Evolutionary conservation across 495 filamentous ascomycete genomes (phyloP).

Genomic region (Xylaria scruposa): DNA sequence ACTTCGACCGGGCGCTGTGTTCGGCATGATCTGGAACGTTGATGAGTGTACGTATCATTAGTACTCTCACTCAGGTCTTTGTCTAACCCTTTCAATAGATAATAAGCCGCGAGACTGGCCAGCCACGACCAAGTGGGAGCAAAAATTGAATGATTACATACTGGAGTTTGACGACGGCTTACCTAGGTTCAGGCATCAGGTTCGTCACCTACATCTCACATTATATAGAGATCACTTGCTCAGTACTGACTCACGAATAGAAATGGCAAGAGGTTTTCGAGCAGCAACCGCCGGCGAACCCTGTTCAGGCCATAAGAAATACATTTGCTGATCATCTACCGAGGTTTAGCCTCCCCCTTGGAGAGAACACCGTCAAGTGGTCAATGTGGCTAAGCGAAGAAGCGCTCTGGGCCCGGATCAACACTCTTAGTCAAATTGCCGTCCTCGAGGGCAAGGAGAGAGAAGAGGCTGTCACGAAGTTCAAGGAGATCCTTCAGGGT

Average conservation of each 20-base stretch:
- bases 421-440: conserved; percentile 67
- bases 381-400: conserved; percentile 59
- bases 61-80: background rate
- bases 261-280: conserved; percentile 61
- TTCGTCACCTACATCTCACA: conserved; percentile 20
- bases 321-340: conserved; percentile 44
- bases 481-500: conserved; percentile 51
- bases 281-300: conserved; percentile 51
- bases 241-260: conserved; percentile 29
- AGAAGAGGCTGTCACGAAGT: conserved; percentile 50
- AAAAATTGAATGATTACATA: conserved; percentile 58
- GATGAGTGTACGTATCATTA: conserved; percentile 61
- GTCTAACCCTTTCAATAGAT: conserved; percentile 40
- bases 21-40: conserved; percentile 71
- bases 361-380: conserved; percentile 42
- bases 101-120: conserved; percentile 57
- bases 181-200: conserved; percentile 60
- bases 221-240: background rate
- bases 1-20: conserved; percentile 54
- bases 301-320: conserved; percentile 47
- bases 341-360: conserved; percentile 58
- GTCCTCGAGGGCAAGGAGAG: conserved; percentile 57
- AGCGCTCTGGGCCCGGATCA: conserved; percentile 62
- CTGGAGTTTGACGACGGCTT: conserved; percentile 56
- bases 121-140: conserved; percentile 59